Evolutionary conservation across 495 filamentous ascomycete species (phyloP).

Genomic region (Tuber borchii): DNA sequence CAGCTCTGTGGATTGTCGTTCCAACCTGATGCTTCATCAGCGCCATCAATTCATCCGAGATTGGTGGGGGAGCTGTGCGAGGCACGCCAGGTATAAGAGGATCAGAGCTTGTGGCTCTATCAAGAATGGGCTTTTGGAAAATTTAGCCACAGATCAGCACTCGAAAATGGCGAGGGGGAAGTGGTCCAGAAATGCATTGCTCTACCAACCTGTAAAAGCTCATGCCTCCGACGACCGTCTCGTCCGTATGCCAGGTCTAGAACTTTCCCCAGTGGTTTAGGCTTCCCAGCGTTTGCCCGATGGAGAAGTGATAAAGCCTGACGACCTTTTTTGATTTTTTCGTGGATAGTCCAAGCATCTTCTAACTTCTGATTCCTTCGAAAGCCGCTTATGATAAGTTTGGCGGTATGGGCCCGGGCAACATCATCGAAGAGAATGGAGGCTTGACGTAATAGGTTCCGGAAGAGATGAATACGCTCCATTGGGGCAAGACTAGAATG

Average conservation of each 20-base stretch:
- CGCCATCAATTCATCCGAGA: conserved; percentile 27
- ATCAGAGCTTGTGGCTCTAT: conserved; percentile 19
- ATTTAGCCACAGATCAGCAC: conserved; percentile 9
- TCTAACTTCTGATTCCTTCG: conserved; percentile 29
- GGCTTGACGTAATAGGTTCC: conserved; percentile 74
- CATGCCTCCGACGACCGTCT: conserved; percentile 58
- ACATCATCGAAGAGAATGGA: conserved; percentile 73
- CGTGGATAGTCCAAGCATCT: conserved; percentile 15
- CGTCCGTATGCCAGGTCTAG: conserved; percentile 68
- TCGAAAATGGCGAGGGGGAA: not conserved
- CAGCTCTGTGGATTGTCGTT: conserved; percentile 44
- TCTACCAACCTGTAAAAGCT: conserved; percentile 53
- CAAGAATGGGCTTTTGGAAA: conserved; percentile 23
- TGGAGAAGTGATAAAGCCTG: conserved; percentile 46
- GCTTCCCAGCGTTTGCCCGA: conserved; percentile 61
- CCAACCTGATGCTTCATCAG: conserved; percentile 38
- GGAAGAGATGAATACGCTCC: conserved; percentile 59
- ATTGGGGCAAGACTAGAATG: no score
- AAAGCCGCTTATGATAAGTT: conserved; percentile 57
- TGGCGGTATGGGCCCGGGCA: conserved; percentile 56
- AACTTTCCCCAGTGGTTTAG: conserved; percentile 56
- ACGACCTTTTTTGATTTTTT: conserved; percentile 41
- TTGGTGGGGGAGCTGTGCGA: conserved; percentile 22
- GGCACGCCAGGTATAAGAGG: conserved; percentile 29
- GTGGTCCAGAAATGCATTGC: conserved; percentile 40